Percentiles rank a stretch among this genome's conserved stretches.
Evolutionary conservation across 495 filamentous ascomycete species (phyloP).

Genomic region (Annulohypoxylon stygium): DNA sequence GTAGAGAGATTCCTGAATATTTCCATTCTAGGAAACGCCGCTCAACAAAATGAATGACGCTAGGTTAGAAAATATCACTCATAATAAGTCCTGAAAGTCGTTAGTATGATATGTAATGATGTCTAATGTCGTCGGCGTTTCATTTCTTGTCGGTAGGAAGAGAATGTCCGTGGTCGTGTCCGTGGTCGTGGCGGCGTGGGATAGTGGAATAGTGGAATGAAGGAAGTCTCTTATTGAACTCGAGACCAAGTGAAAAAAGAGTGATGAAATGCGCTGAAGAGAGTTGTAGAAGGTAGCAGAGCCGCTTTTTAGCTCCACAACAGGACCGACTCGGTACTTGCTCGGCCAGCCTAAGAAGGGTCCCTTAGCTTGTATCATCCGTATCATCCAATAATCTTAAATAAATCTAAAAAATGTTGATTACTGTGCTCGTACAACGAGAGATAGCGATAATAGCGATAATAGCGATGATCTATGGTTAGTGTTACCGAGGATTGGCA

Average conservation of each 20-base stretch:
- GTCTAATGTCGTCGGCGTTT: constrained; percentile 27
- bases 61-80: constrained; percentile 17
- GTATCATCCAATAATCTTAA: constrained; percentile 31
- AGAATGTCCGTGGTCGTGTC: neutral
- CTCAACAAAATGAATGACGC: neutral
- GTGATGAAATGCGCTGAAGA: no score
- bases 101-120: constrained; percentile 12
- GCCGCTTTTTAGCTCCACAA: constrained; percentile 47
- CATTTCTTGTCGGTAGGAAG: constrained; percentile 4
- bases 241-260: constrained; percentile 29
- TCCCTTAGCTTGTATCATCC: constrained; percentile 3
- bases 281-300: constrained; percentile 23
- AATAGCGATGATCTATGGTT: neutral
- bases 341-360: constrained; percentile 40
- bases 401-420: neutral
- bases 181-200: constrained; percentile 3
- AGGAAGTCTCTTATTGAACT: constrained; percentile 23
- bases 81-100: no score
- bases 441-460: neutral
- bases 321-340: constrained; percentile 50
- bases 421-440: constrained; percentile 28
- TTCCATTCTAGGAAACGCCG: neutral
- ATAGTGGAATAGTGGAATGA: neutral
- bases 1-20: constrained; percentile 11
- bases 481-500: no score